phyloP scores from a whole-genome alignment of 2,329 filamentous ascomycete species.

The Fusarium abutilonis region DNA sequence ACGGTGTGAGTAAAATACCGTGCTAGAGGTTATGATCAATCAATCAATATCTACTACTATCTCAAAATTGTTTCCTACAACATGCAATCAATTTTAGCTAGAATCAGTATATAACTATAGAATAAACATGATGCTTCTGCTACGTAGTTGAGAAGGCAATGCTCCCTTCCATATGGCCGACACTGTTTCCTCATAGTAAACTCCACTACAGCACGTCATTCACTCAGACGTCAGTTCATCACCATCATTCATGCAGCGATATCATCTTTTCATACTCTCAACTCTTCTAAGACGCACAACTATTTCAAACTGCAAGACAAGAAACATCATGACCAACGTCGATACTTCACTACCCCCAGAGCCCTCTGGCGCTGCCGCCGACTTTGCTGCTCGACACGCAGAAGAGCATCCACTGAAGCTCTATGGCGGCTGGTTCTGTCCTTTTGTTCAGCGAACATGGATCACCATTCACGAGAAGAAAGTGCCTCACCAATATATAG shows the following conservation, averaged over 20 bases:
- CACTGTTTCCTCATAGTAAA: not conserved
- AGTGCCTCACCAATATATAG: conserved; percentile 78
- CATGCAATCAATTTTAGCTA: too few relatives aligned
- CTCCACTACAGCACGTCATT: conserved; percentile 37
- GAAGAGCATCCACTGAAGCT: conserved; percentile 67
- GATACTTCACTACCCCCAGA: conserved; percentile 60
- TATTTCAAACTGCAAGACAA: not conserved
- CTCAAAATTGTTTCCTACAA: too few relatives aligned
- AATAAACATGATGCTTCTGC: not conserved
- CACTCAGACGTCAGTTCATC: conserved; percentile 10
- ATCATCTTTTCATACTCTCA: not conserved
- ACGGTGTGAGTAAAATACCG: not conserved
- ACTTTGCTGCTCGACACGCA: conserved; percentile 58
- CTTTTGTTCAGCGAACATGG: conserved; percentile 76
- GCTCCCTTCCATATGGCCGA: not conserved
- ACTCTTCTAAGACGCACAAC: not conserved
- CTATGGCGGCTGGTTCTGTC: conserved; percentile 80
- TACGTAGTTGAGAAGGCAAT: not conserved
- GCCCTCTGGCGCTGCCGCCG: conserved; percentile 61
- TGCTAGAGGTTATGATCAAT: not conserved
- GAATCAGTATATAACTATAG: too few relatives aligned
- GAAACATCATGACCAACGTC: conserved; percentile 54
- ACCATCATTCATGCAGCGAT: conserved; percentile 5
- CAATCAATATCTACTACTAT: too few relatives aligned
- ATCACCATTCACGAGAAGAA: conserved; percentile 77